Base-by-base conservation (phyloP, 208 protist genomes). In the Wallacemonas sp. region DNA sequence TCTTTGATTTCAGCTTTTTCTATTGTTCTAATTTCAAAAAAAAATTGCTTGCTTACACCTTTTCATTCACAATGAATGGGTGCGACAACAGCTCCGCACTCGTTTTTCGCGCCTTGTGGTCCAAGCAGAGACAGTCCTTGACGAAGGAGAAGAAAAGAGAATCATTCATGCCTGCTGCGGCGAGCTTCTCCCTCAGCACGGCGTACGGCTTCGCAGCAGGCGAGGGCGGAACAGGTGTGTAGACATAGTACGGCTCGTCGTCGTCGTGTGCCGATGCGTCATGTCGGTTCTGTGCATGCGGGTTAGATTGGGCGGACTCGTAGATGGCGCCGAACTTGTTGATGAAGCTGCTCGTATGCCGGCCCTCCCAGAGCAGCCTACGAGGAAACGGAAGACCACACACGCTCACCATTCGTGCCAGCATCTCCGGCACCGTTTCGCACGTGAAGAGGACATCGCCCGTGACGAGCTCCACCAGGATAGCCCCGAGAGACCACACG, bases 401-500 rank as follows among this genome's bases (percentile, higher is more conserved):
- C 22, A 97, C 89, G 59, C 81, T 85, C 26, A 93, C 80, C 49
- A 98, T 97, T 24, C 93, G 80, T 2, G 90, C 91, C 59, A 98
- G 86, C 92, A 98, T 97, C 68, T 97, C 93, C 38, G 88, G 86
- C 28, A 98, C 88, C 14, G 93, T 97, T 45, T 97, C 88, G 42
- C 96, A 97, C 19, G 92, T 88, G 81, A 98, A 98, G 44, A 98
- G 90, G 19, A 98, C 96, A 38, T 95, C 79, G 2, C 96, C 95
- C 0, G 93, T 98, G 24, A 87, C 92, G 46, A 98, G 91, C 78
- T 98, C 95, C 1, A 86, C 88, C 17, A 98, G 67, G 64, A 98
- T 98, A 17, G 93, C 96, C 14, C 95, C 95, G 36, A 98, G 82
- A 2, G 94, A 98, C 95, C 97, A 98, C 1, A 98, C 85, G 72